Base-by-base conservation (phyloP, 1,284 basidiomycete genomes). In the Abortiporus biennis region DNA sequence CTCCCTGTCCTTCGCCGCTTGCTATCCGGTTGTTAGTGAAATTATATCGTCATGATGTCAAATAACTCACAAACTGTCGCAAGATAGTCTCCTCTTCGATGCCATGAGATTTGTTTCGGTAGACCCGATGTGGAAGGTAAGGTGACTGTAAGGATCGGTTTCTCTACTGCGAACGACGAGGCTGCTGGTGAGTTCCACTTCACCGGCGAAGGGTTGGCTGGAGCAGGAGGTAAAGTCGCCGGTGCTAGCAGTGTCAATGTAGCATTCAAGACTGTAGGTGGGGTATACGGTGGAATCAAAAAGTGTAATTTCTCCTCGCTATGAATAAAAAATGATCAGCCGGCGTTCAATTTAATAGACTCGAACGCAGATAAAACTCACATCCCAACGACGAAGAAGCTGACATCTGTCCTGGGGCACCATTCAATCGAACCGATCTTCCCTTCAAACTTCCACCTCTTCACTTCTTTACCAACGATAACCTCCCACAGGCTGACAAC, bases 61-160 rank as follows among this genome's bases (percentile, higher is more conserved):
- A 45, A n/a, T n/a, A n/a, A 61, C 85, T 63, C 58, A 86, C 83
- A 81, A 44, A 99, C 92, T 38, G 90, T 93, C 41, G 95, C 83
- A 53, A 99, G 75, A 61, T 99, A 99, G 64, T 99, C 96, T 40
- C 96, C 96, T 57, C 86, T 84, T 48, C 85, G 74, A 64, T 99
- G 96, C 93, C 94, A 99, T 27, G 85, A 66, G 12, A 98, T 74
- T 56, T 96, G 90, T 59, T 82, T 89, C 6, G 87, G 78, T 36
- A 87, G 70, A 5, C 90, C 91, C 13, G 92, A 88, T 8, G 72
- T 71, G 15, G 72, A 54, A 12, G 82, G 81, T 27, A 89, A 62
- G 34, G 63, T 65, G 42, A 87, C 58, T 3, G 75, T 79, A 33
- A 89, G 65, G 49, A 80, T 67, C 16, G 84, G 70, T 6, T 77